Percentiles rank a stretch among this genome's conserved stretches.
Evolutionary conservation across 805 yeast genomes (phyloP).

Genomic region (Lachancea cidri): DNA sequence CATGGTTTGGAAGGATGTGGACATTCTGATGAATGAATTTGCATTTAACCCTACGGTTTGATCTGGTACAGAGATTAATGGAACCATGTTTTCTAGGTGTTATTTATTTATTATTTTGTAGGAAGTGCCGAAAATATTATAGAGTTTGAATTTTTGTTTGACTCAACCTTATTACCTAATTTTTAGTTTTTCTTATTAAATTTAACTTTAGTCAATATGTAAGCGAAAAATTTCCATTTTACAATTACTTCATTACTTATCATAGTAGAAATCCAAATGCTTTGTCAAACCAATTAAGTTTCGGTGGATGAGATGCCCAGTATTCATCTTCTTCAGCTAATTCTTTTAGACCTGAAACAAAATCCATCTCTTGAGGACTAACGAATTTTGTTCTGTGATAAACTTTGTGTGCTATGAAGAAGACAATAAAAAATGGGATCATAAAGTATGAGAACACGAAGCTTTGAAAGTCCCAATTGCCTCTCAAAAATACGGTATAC

Average conservation of each 20-base stretch:
- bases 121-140: too few species aligned
- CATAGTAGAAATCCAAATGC: slow-evolving; percentile 4
- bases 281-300: slow-evolving; percentile 5
- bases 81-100: background rate
- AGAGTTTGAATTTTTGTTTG: too few species aligned
- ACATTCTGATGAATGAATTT: slow-evolving; percentile 84
- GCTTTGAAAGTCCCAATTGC: slow-evolving; percentile 3
- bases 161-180: too few species aligned
- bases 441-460: slow-evolving; percentile 4
- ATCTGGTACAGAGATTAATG: background rate
- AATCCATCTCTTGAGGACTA: slow-evolving; percentile 3
- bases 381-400: slow-evolving; percentile 1
- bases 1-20: slow-evolving; percentile 67
- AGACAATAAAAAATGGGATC: slow-evolving; percentile 4
- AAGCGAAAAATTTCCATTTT: too few species aligned
- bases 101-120: background rate
- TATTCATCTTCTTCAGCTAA: slow-evolving; percentile 7
- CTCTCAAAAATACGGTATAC: slow-evolving; percentile 29
- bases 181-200: too few species aligned
- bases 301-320: slow-evolving; percentile 6
- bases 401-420: slow-evolving; percentile 1
- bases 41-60: slow-evolving; percentile 66
- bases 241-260: background rate
- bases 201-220: background rate
- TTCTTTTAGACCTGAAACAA: slow-evolving; percentile 2